A percentile compares a stretch with the other conserved stretches of the same genome.
phyloP scores from a whole-genome alignment of 352 stramenopile species.

The Aphanomyces astaci region DNA sequence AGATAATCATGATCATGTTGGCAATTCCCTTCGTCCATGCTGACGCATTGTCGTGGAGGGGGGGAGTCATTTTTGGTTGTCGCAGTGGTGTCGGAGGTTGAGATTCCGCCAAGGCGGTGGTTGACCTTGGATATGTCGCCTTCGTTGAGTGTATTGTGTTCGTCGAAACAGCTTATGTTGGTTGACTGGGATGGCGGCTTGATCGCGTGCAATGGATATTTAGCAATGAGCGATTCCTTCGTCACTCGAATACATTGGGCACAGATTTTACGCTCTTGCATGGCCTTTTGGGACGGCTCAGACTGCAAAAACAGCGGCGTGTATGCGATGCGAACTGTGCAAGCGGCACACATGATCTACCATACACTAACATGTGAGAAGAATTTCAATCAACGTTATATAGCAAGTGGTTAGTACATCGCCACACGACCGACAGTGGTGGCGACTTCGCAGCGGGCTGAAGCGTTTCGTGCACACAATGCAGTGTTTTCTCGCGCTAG shows the following conservation, averaged over 20 bases:
- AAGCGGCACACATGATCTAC: constrained; percentile 21
- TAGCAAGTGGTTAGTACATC: neutral
- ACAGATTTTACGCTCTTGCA: constrained; percentile 6
- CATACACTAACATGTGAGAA: too few species aligned
- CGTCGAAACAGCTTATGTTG: neutral
- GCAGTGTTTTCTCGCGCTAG: constrained; percentile 2
- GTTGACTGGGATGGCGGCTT: neutral
- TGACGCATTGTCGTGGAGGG: neutral
- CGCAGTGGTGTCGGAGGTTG: neutral
- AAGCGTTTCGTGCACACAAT: constrained; percentile 10
- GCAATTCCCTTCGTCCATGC: neutral
- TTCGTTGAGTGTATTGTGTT: too few species aligned
- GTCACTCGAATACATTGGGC: neutral
- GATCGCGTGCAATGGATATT: neutral
- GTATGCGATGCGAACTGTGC: constrained; percentile 6
- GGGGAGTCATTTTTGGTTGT: neutral
- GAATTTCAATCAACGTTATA: too few species aligned
- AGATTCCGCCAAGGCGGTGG: neutral
- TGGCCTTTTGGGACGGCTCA: neutral
- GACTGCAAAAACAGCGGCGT: neutral
- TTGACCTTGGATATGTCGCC: too few species aligned
- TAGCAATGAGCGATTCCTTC: neutral
- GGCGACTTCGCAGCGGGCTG: constrained; percentile 15
- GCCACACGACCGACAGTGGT: constrained; percentile 19
- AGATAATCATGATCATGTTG: too few species aligned